A percentile compares a stretch with the other conserved stretches of the same genome.
phyloP scores from a whole-genome alignment of 2,329 filamentous ascomycete species.

The Niveomyces coronatus region DNA sequence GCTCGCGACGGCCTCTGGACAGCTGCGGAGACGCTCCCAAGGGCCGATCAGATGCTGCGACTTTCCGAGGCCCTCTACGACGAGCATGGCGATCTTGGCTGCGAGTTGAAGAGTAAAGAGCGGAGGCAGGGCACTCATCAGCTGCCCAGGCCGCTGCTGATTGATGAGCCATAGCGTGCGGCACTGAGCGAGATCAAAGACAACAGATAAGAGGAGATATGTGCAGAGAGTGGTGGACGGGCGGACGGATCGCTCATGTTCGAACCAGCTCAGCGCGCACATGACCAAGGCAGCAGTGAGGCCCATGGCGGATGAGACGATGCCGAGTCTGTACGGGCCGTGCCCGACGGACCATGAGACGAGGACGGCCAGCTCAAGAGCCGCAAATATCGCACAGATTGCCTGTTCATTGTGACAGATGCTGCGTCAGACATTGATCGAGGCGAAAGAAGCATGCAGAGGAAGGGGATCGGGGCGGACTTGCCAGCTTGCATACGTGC shows the following conservation, averaged over 20 bases:
- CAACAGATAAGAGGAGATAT: conserved; percentile 27
- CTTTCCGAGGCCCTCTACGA: conserved; percentile 12
- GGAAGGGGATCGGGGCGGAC: background rate
- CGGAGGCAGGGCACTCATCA: conserved; percentile 13
- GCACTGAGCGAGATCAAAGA: conserved; percentile 27
- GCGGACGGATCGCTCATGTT: conserved; percentile 24
- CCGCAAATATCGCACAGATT: background rate
- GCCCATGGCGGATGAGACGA: conserved; percentile 17
- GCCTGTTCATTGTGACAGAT: background rate
- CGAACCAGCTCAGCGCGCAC: conserved; percentile 19
- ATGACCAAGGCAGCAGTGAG: conserved; percentile 17
- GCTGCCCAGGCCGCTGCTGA: background rate
- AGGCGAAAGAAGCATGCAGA: too few relatives aligned
- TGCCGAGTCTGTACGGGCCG: background rate
- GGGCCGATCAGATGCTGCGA: conserved; percentile 16
- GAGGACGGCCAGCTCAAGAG: background rate
- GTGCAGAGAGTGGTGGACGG: conserved; percentile 28
- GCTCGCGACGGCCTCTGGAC: conserved; percentile 21
- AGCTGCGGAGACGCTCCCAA: conserved; percentile 1
- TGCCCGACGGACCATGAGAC: background rate
- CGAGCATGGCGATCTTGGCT: conserved; percentile 16
- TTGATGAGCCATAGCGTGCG: conserved; percentile 26
- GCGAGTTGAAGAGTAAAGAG: conserved; percentile 21
- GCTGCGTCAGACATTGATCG: background rate
- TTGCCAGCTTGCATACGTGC: background rate